A percentile compares a stretch with the other conserved stretches of the same genome.
These are phyloP conservation scores for Metschnikowia amazonensis DNA, from an alignment of 805 yeast genomes.

Conservation along the genomic window DNA sequence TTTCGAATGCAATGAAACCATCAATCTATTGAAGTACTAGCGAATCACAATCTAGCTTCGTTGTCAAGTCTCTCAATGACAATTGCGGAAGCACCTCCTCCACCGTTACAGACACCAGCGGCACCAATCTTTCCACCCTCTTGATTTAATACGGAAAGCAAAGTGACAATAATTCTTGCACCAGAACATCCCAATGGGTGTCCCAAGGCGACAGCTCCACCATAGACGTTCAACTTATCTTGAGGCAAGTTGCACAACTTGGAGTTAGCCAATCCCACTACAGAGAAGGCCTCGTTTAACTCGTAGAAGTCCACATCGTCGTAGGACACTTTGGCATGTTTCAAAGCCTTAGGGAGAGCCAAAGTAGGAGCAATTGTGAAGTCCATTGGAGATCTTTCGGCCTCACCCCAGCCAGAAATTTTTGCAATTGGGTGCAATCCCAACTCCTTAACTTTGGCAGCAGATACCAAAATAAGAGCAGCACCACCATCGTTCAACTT, in stretches of 20 bases:
- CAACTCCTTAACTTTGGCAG: slow-evolving; percentile 76
- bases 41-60: slow-evolving; percentile 34
- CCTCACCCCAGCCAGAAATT: slow-evolving; percentile 96
- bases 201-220: slow-evolving; percentile 95
- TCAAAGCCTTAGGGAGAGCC: slow-evolving; percentile 94
- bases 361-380: slow-evolving; percentile 95
- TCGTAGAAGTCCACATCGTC: slow-evolving; percentile 85
- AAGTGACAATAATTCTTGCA: slow-evolving; percentile 86
- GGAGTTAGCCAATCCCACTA: slow-evolving; percentile 88
- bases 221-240: slow-evolving; percentile 78
- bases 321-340: slow-evolving; percentile 67
- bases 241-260: slow-evolving; percentile 60
- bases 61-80: slow-evolving; percentile 66
- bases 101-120: slow-evolving; percentile 98
- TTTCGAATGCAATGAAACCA: background rate
- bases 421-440: slow-evolving; percentile 85
- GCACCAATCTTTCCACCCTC: slow-evolving; percentile 82
- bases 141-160: slow-evolving; percentile 73
- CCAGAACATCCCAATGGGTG: slow-evolving; percentile 97
- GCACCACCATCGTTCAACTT: slow-evolving; percentile 98
- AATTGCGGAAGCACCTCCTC: slow-evolving; percentile 97
- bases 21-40: background rate
- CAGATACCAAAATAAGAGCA: slow-evolving; percentile 86
- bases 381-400: slow-evolving; percentile 91
- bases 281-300: slow-evolving; percentile 97